phyloP scores from a whole-genome alignment of 176 grass and related monocot genomes.

The Melocanna baccifera region DNA sequence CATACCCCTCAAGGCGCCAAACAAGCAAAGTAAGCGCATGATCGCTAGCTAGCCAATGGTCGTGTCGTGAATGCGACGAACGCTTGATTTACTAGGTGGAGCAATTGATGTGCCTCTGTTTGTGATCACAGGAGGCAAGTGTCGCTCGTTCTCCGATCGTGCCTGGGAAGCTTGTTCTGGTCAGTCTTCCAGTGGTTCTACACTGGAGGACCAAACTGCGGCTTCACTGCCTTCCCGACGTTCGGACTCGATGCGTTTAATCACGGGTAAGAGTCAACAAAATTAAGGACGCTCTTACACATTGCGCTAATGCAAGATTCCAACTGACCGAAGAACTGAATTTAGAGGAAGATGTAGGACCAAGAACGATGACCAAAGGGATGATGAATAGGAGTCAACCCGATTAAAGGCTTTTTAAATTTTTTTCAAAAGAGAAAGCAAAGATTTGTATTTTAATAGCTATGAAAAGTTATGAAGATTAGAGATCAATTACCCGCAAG shows the following conservation, averaged over 20 bases:
- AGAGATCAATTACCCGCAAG: no score
- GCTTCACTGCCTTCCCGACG: constrained; percentile 60
- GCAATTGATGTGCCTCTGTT: background rate
- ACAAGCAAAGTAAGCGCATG: constrained; percentile 48
- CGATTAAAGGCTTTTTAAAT: no score
- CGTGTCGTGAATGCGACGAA: no score
- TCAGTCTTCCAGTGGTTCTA: constrained; percentile 79
- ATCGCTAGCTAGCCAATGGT: no score
- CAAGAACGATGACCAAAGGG: no score
- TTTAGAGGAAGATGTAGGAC: background rate
- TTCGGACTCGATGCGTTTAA: constrained; percentile 58
- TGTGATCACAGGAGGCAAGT: constrained; percentile 51
- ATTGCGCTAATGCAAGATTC: background rate
- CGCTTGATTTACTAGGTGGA: no score
- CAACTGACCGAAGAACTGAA: background rate
- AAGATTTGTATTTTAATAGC: no score
- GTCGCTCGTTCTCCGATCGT: constrained; percentile 47
- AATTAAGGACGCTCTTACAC: background rate
- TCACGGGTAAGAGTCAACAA: constrained; percentile 27
- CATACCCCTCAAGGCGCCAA: constrained; percentile 56
- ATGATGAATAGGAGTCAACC: no score
- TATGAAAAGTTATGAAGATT: no score
- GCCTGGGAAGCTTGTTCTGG: constrained; percentile 52
- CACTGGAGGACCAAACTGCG: constrained; percentile 52
- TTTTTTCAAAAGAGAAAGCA: no score